Evolutionary conservation across 306 rosid species (phyloP).

Genomic region (Prunus armeniaca): DNA sequence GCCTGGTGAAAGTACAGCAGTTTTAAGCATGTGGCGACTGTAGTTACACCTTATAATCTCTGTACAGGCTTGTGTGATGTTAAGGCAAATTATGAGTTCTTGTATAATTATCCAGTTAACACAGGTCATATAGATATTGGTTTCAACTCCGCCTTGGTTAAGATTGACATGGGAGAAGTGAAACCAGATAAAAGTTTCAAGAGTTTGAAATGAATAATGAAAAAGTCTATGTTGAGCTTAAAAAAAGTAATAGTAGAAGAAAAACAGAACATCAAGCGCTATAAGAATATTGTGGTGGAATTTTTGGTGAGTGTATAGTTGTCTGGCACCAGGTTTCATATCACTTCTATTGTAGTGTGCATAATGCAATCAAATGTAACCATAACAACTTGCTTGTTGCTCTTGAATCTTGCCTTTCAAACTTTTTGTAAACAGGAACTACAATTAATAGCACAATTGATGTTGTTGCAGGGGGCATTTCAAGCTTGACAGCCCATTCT

Average conservation of each 20-base stretch:
- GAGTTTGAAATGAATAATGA: not conserved
- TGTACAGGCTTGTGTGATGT: not conserved
- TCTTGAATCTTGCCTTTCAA: not conserved
- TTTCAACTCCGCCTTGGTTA: not conserved
- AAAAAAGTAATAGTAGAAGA: not conserved
- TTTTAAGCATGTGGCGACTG: not conserved
- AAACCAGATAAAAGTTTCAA: not conserved
- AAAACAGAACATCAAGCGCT: not conserved
- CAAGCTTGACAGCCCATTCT: conserved; percentile 5
- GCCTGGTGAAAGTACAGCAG: not conserved
- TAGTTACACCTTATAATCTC: not conserved
- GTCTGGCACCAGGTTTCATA: not conserved
- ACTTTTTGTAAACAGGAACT: not conserved
- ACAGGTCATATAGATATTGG: not conserved
- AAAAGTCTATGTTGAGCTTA: not conserved
- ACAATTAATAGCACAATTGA: not conserved
- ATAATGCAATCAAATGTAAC: not conserved
- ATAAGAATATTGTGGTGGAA: not conserved
- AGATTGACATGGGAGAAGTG: not conserved
- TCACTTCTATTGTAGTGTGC: not conserved
- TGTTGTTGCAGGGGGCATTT: conserved; percentile 18
- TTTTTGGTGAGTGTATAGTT: not conserved
- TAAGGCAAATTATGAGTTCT: not conserved
- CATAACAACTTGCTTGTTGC: not conserved
- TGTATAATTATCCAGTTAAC: not conserved